phyloP scores from a whole-genome alignment of 73 alveolate genomes.

The Durusdinium trenchii region DNA sequence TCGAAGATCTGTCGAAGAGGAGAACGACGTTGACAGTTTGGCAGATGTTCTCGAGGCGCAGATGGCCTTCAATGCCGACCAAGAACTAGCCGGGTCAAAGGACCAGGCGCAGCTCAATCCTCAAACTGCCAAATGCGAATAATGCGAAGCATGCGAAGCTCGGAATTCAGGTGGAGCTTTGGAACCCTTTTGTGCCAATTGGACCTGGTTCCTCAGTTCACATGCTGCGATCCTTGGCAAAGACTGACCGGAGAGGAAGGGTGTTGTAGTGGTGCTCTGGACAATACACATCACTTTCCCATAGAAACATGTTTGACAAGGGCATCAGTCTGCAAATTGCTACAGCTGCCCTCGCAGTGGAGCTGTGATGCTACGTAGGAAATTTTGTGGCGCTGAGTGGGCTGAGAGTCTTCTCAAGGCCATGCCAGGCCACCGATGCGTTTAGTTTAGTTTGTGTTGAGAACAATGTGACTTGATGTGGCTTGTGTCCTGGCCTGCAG shows the following conservation, averaged over 20 bases:
- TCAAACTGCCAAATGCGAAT: neutral
- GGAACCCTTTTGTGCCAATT: constrained; percentile 70
- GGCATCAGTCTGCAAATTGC: neutral
- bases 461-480: neutral
- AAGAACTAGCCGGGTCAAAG: constrained; percentile 8
- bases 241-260: neutral
- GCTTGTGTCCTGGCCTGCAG: neutral
- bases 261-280: neutral
- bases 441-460: neutral
- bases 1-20: neutral
- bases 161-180: constrained; percentile 39
- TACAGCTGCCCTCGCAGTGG: constrained; percentile 12
- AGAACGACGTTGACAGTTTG: neutral
- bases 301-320: no score
- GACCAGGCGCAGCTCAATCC: neutral
- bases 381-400: constrained; percentile 76
- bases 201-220: constrained; percentile 83
- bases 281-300: no score
- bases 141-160: neutral
- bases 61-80: constrained; percentile 87
- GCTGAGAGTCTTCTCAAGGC: constrained; percentile 47
- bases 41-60: neutral
- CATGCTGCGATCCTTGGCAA: constrained; percentile 32
- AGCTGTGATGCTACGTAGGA: constrained; percentile 13
- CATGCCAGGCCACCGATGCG: constrained; percentile 60